Percentiles rank a stretch among this genome's conserved stretches.
Conservation (phyloP, 2,329 filamentous ascomycete genomes). For the Colletotrichum orchidophilum region DNA sequence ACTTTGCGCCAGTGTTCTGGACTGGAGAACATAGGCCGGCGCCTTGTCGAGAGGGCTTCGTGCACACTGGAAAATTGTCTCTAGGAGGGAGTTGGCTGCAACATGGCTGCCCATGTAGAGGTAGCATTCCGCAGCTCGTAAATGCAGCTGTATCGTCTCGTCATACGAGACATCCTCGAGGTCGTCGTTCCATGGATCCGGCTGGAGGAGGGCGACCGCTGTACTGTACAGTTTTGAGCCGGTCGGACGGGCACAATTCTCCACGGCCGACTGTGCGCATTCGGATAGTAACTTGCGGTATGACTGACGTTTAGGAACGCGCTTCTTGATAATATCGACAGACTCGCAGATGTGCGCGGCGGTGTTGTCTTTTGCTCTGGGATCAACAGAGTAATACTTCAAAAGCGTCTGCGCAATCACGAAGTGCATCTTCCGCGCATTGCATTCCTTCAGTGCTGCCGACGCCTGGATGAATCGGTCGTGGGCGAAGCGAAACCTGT, state of each 20-base stretch:
- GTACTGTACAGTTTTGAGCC: constrained; percentile 84
- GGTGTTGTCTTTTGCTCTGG: constrained; percentile 73
- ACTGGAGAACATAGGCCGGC: constrained; percentile 84
- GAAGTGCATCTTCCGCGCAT: constrained; percentile 86
- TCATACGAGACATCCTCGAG: constrained; percentile 81
- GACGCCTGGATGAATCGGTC: constrained; percentile 87
- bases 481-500: constrained; percentile 88
- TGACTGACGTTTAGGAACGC: constrained; percentile 66
- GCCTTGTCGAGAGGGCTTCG: constrained; percentile 81
- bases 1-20: constrained; percentile 78
- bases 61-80: constrained; percentile 75
- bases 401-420: constrained; percentile 84
- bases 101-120: constrained; percentile 79
- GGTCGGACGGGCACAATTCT: constrained; percentile 84
- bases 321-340: constrained; percentile 76
- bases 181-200: constrained; percentile 78
- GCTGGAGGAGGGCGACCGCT: constrained; percentile 81
- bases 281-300: constrained; percentile 83
- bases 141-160: constrained; percentile 83
- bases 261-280: constrained; percentile 80
- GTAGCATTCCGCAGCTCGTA: constrained; percentile 83
- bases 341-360: constrained; percentile 85
- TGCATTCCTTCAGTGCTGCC: constrained; percentile 73
- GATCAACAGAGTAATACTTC: constrained; percentile 70
- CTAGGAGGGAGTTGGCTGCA: constrained; percentile 74